phyloP scores from a whole-genome alignment of 768 basidiomycete species.

The Dioszegia hungarica region DNA sequence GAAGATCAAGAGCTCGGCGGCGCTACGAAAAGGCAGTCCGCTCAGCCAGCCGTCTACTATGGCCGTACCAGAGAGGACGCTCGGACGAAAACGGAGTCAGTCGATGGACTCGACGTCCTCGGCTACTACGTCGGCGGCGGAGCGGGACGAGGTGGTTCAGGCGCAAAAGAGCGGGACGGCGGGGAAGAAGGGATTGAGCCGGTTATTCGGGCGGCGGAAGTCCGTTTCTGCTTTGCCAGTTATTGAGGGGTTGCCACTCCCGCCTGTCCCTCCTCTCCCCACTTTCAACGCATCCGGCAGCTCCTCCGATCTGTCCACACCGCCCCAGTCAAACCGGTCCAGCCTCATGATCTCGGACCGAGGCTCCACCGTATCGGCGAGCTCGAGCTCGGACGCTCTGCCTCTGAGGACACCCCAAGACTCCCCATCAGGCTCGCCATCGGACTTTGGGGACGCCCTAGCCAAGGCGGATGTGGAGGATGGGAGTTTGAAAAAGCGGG shows the following conservation, averaged over 20 bases:
- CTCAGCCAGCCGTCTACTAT: conserved; percentile 7
- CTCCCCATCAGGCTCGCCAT: not conserved
- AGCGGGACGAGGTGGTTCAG: not conserved
- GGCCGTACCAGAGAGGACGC: not conserved
- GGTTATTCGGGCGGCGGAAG: conserved; percentile 6
- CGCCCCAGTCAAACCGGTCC: conserved; percentile 26
- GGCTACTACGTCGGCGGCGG: not conserved
- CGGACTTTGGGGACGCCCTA: not conserved
- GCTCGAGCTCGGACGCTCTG: conserved; percentile 21
- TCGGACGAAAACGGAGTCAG: conserved; percentile 1
- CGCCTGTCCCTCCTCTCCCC: not conserved
- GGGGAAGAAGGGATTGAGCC: conserved; percentile 5
- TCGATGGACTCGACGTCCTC: not conserved
- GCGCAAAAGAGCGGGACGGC: not conserved
- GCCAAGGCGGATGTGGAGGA: not conserved
- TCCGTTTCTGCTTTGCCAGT: conserved; percentile 1
- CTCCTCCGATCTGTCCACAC: conserved; percentile 15
- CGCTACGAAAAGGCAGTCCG: conserved; percentile 1
- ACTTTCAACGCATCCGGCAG: conserved; percentile 2
- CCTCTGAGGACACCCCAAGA: conserved; percentile 26
- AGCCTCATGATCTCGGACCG: conserved; percentile 18
- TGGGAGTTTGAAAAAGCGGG: not conserved
- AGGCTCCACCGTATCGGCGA: conserved; percentile 14
- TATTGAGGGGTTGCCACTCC: not conserved
- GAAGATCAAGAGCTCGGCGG: not conserved